phyloP scores from a whole-genome alignment of 176 grass and related monocot species.

The Avena insularis region DNA sequence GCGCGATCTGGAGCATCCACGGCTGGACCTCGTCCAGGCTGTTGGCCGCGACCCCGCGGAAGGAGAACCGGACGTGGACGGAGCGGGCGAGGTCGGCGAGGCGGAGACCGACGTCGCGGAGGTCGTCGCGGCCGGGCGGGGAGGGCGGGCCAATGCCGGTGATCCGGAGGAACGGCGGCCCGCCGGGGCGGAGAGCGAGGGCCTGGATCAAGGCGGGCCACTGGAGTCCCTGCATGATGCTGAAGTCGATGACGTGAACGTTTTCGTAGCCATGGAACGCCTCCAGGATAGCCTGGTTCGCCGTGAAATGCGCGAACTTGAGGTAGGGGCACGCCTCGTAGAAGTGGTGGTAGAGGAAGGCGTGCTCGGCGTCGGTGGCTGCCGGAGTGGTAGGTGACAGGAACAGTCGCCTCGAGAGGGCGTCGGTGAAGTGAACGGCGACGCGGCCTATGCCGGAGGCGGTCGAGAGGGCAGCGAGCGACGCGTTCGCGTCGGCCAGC shows the following conservation, averaged over 20 bases:
- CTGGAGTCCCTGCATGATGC: constrained; percentile 91
- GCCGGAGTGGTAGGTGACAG: constrained; percentile 1
- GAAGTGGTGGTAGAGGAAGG: constrained; percentile 82
- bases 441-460: constrained; percentile 79
- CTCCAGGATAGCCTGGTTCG: constrained; percentile 94
- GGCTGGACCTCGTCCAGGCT: constrained; percentile 76
- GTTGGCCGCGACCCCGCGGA: constrained; percentile 85
- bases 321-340: constrained; percentile 97
- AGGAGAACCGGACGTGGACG: constrained; percentile 79
- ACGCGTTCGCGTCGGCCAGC: constrained; percentile 55
- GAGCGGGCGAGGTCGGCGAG: constrained; percentile 86
- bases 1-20: constrained; percentile 82
- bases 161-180: constrained; percentile 76
- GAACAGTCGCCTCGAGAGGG: constrained; percentile 71
- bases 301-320: constrained; percentile 98
- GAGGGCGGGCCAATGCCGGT: constrained; percentile 93
- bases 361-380: constrained; percentile 25
- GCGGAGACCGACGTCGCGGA: constrained; percentile 81
- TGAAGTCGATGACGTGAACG: constrained; percentile 94
- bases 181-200: constrained; percentile 83
- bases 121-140: constrained; percentile 65
- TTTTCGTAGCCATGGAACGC: constrained; percentile 67
- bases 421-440: constrained; percentile 78
- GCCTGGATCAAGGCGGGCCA: constrained; percentile 95
- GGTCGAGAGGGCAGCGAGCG: constrained; percentile 57